Evolutionary conservation across 2,329 filamentous ascomycete species (phyloP), one percentile per base, ranked within the genome.

Genomic region (Diplodia intermedia): DNA sequence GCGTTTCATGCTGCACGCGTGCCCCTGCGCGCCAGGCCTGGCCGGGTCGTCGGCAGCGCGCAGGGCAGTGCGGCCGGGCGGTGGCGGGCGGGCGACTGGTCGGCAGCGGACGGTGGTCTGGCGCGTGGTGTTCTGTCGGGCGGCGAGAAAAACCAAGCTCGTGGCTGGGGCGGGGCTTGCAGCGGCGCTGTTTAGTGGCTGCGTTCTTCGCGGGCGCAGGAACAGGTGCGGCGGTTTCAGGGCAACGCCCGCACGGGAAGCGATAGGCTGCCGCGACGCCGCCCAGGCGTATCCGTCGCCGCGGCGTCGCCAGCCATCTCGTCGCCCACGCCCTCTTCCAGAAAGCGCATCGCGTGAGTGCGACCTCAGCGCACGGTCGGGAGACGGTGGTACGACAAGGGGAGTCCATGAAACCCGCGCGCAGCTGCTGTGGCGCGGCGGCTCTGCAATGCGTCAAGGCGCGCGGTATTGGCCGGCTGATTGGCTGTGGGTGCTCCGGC

Each of bases 321-420:
- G 18, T 33, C 11, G 53, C 53, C 53, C 36, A 11, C 53, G 29
- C 18, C 38, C 23, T 18, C 57, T 50, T 62, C 57, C 57, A 62
- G 57, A 56, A 66, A 29, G 4, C 53, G 43, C 63, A 57, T 66
- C 53, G 53, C 63, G 63, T 56, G 63, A 57, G 63, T 7, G 31
- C 53, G 38, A 29, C 18, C 26, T 49, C 40, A 29, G 55, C 57
- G 57, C 57, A 62, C 57, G 57, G 57, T 62, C 57, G 57, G 40
- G 40, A 49, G 40, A 62, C 26, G 43, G 53, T 66, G 38, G 63
- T 66, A 66, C 63, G 63, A 56, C 63, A 23, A 62, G 57, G 57
- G 57, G 57, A 62, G 57, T 60, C 57, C 57, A 50, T 50, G 57
- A 50, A 62, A 50, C 57, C 57, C 57, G 9, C 57, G 3, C 40